phyloP scores from a whole-genome alignment of 73 alveolate species.

The Stentor coeruleus region DNA sequence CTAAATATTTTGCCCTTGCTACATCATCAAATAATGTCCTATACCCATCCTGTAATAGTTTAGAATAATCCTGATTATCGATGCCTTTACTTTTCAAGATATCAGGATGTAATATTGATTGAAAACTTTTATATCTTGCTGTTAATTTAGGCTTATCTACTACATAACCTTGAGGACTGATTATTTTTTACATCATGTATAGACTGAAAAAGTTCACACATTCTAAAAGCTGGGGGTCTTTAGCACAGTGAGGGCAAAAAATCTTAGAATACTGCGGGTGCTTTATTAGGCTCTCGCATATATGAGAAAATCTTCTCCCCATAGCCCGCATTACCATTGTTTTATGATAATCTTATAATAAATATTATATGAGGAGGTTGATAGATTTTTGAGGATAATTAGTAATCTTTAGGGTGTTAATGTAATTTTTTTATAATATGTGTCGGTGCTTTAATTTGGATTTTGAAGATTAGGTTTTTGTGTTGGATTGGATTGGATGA shows the following conservation, averaged over 20 bases:
- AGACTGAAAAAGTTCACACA: not conserved
- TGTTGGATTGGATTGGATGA: no score
- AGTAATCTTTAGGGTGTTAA: no score
- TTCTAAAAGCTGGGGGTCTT: not conserved
- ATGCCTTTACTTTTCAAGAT: conserved; percentile 10
- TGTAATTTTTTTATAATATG: no score
- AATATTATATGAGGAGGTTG: no score
- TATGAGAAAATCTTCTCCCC: not conserved
- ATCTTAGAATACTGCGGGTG: not conserved
- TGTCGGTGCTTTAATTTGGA: no score
- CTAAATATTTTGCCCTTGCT: conserved; percentile 16
- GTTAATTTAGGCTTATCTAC: not conserved
- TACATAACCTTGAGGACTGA: not conserved
- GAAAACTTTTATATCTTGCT: not conserved
- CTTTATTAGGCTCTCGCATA: not conserved
- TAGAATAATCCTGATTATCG: not conserved
- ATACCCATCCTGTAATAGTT: not conserved
- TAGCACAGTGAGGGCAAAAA: not conserved
- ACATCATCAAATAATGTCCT: not conserved
- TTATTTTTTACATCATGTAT: not conserved
- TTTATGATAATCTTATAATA: no score
- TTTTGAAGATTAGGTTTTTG: no score
- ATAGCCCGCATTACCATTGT: no score
- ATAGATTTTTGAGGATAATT: no score
- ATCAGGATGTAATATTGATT: conserved; percentile 9